Base-by-base conservation (phyloP, 2,329 filamentous ascomycete genomes). In the Sclerotinia nivalis region DNA sequence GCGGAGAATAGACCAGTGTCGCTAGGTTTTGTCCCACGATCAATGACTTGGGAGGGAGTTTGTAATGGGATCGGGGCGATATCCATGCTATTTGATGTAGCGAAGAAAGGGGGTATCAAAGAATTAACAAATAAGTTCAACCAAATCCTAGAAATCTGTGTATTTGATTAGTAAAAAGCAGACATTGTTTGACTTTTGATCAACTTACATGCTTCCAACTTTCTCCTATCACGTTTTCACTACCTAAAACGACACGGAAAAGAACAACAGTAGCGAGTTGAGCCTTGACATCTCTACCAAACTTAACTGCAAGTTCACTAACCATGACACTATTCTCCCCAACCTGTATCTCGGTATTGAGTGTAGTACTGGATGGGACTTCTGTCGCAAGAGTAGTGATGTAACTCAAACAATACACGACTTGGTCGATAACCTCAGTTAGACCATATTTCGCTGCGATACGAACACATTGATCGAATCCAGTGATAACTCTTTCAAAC, bases 261-360 rank as follows among this genome's bases (percentile, higher is more conserved):
- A 99, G 84, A n/a, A 99, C 93, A 66, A 98, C 88, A 10, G 93
- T 97, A 9, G 96, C 95, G 68, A 99, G 84, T 79, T 99, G 95
- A 50, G 95, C 95, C 77, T 94, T 91, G 81, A 96, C 95, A 79
- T 99, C 93, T 74, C 95, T 87, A 54, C 96, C 96, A 77, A 99
- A 93, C 78, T 96, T 94, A 71, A 99, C 96, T 59, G 96, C 95
- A 73, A 97, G 89, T 83, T 98, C 95, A 79, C 95, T 98, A 74
- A 99, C 96, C 96, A 99, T 99, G 69, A 99, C 93, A 77, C 91
- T 96, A 80, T 92, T 94, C 74, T 96, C 92, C 1, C 91, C 93
- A 18, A 91, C 93, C 79, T 98, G 94, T 2, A 99, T 93, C 80
- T 98, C 96, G 0, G 96, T 98, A 78, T 99, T 99, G 40, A 99